phyloP scores from a whole-genome alignment of 129 eudicot genomes.

The Cynara cardunculus region DNA sequence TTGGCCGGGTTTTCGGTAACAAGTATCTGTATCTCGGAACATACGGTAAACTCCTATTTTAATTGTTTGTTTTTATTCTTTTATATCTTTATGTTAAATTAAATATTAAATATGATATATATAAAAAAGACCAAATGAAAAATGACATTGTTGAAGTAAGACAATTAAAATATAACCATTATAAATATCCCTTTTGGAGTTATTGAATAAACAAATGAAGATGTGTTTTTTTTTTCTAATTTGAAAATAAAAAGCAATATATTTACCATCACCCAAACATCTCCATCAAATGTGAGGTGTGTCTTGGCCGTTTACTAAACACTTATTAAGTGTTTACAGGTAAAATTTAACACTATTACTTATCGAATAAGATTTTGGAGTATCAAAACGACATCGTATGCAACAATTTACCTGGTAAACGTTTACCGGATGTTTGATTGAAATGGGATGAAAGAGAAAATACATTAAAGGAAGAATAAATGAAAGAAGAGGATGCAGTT shows the following conservation, averaged over 20 bases:
- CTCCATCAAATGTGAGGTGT: not conserved
- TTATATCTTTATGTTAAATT: not conserved
- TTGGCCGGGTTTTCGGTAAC: conserved; percentile 86
- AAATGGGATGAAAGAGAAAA: not conserved
- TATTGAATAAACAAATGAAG: not conserved
- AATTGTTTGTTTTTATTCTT: not conserved
- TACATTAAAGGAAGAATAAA: not conserved
- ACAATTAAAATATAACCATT: not conserved
- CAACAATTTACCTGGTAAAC: too few relatives aligned
- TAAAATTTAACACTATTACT: too few relatives aligned
- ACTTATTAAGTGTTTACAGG: too few relatives aligned
- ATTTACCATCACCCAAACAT: conserved; percentile 10
- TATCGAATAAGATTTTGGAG: too few relatives aligned
- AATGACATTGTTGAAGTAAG: not conserved
- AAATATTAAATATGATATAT: not conserved
- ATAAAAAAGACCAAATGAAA: conserved; percentile 8
- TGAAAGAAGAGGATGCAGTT: conserved; percentile 33
- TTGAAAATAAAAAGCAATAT: not conserved
- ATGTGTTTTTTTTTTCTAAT: not conserved
- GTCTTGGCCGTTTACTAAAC: too few relatives aligned
- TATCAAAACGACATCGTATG: too few relatives aligned
- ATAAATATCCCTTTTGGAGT: not conserved
- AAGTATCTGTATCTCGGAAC: conserved; percentile 88
- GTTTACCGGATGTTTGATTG: not conserved
- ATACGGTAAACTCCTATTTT: conserved; percentile 39